Evolutionary conservation across 2,329 filamentous ascomycete species (phyloP).

Genomic region (Alternaria sp.): DNA sequence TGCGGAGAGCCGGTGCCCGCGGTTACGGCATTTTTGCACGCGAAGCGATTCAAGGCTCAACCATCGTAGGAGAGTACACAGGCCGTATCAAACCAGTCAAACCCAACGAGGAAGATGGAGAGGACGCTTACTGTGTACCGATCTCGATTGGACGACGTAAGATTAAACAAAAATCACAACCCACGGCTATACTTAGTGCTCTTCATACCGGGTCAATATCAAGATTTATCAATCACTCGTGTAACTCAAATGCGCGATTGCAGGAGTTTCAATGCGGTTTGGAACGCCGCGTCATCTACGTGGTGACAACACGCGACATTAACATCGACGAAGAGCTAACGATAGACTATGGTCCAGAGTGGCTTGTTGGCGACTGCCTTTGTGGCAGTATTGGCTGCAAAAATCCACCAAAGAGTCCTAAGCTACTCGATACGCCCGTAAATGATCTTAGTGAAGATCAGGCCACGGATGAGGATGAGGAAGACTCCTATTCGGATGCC

Average conservation of each 20-base stretch:
- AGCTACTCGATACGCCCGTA: background rate
- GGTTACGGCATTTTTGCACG: too few relatives aligned
- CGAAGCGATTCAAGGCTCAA: too few relatives aligned
- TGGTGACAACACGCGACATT: slow-evolving; percentile 1
- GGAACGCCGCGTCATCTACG: slow-evolving; percentile 2
- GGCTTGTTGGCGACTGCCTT: slow-evolving; percentile 2
- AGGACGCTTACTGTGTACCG: too few relatives aligned
- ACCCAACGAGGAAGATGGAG: too few relatives aligned
- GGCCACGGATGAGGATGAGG: background rate
- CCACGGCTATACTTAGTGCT: too few relatives aligned
- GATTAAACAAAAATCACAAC: too few relatives aligned
- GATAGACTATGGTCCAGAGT: slow-evolving; percentile 16
- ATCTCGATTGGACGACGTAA: too few relatives aligned
- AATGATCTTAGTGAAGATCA: background rate
- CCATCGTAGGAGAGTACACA: too few relatives aligned
- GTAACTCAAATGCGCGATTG: slow-evolving; percentile 9
- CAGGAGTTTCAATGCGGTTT: slow-evolving; percentile 2
- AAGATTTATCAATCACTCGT: slow-evolving; percentile 22
- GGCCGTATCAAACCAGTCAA: too few relatives aligned
- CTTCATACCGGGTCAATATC: background rate
- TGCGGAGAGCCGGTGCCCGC: too few relatives aligned
- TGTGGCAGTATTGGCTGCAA: slow-evolving; percentile 4
- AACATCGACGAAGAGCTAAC: slow-evolving; percentile 12
- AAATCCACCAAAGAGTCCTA: background rate
- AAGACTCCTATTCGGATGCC: background rate